Base-by-base conservation (phyloP, 192 early-diverging fungal species). In the Spinellus fusiger region DNA sequence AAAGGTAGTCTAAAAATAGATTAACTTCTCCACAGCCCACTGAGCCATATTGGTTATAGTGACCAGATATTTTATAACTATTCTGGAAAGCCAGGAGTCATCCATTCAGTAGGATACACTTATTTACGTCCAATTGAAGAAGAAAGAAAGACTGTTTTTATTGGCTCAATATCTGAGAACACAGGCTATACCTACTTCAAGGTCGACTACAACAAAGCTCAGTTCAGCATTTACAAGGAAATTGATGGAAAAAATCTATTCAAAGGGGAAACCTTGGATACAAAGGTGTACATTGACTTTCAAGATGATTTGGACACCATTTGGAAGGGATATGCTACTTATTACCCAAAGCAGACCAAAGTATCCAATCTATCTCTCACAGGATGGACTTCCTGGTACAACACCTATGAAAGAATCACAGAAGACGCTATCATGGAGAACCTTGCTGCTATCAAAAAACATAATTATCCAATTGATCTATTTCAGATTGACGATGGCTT, bases 401-500 rank as follows among this genome's bases (percentile, higher is more conserved):
- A 57, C 22, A 65, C 69, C 13, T 80, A 80, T 23, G 78, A 72
- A 56, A 67, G 49, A 25, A 66, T 80, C 8, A 74, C 67, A 10
- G 73, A 80, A 52, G 61, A 67, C 5, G 59, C 72, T 51, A 57
- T 76, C 0, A 33, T 77, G 22, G 65, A 71, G 18, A 77, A 71
- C 23, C 54, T 77, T 6, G 10, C 55, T 22, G 54, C 52, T 2
- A 40, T 62, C 6, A 47, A 74, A 9, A 38, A 57, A n/a, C 23
- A 67, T 3, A 51, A 47, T 0, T 80, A 74, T 57, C 73, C 76
- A 4, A 74, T 72, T 8, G 69, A 75, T 23, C 60, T 77, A 0
- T 77, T 80, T 38, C 78, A 80, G 53, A 69, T 80, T 22, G 78
- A 80, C 55, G 78, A 80, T 52, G 78, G 78, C 3, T 80, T 62